phyloP scores from a whole-genome alignment of 176 grass and related monocot species.

The Guadua angustifolia region DNA sequence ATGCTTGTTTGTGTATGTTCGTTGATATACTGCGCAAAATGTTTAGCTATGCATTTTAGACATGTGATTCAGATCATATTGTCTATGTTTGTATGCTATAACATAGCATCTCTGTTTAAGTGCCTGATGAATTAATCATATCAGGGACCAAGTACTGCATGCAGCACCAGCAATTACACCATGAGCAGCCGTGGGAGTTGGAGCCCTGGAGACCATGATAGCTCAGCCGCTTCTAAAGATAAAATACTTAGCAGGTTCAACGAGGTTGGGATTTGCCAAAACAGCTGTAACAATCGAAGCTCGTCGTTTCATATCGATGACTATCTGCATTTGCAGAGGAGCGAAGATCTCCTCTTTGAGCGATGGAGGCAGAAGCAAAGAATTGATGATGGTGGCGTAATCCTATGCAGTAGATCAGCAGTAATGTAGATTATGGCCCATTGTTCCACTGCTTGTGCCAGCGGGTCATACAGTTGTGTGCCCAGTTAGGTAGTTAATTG shows the following conservation, averaged over 20 bases:
- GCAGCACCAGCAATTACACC: slow-evolving; percentile 40
- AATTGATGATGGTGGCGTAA: slow-evolving; percentile 66
- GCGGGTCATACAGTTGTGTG: background rate
- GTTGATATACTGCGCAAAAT: background rate
- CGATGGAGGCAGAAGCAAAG: slow-evolving; percentile 61
- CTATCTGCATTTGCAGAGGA: slow-evolving; percentile 59
- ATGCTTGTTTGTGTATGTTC: background rate
- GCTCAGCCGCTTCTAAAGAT: slow-evolving; percentile 40
- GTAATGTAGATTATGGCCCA: slow-evolving; percentile 48
- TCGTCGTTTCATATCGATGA: slow-evolving; percentile 71
- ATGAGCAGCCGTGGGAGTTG: slow-evolving; percentile 76
- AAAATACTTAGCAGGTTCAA: slow-evolving; percentile 43
- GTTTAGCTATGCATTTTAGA: background rate
- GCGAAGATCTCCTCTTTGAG: slow-evolving; percentile 72
- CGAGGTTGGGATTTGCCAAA: slow-evolving; percentile 25
- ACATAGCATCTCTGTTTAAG: background rate
- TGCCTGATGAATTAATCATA: slow-evolving; percentile 23
- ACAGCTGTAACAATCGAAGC: slow-evolving; percentile 34
- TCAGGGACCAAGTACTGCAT: slow-evolving; percentile 58
- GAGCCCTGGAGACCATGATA: slow-evolving; percentile 59
- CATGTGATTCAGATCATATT: background rate
- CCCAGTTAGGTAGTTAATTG: slow-evolving; percentile 16
- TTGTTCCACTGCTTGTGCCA: background rate
- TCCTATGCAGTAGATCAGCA: slow-evolving; percentile 61
- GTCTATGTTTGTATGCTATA: background rate